Conservation (phyloP, 768 basidiomycete species). For the Tricholoma sp. region DNA sequence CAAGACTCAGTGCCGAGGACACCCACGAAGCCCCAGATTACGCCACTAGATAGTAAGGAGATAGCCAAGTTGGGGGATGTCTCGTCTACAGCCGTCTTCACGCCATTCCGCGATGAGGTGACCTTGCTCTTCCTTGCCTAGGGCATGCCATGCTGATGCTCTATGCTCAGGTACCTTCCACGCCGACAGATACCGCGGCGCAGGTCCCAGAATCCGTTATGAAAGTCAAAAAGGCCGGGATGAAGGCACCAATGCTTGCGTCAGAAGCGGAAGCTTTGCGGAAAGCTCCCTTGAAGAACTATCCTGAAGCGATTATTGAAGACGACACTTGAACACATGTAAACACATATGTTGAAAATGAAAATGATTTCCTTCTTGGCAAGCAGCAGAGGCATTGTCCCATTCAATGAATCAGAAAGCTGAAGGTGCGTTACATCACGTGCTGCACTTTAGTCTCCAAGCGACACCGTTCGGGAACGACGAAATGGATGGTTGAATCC, state of each 20-base stretch:
- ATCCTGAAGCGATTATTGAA: constrained; percentile 24
- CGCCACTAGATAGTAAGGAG: constrained; percentile 32
- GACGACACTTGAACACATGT: constrained; percentile 8
- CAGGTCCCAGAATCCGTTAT: constrained; percentile 55
- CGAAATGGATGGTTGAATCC: neutral
- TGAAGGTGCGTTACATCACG: neutral
- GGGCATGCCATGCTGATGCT: constrained; percentile 10
- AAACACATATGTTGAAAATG: neutral
- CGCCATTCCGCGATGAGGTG: constrained; percentile 73
- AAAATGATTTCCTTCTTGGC: neutral
- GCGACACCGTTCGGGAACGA: neutral
- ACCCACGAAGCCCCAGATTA: constrained; percentile 26
- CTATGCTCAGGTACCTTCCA: constrained; percentile 17
- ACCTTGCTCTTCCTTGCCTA: constrained; percentile 15
- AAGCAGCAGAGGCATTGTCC: neutral
- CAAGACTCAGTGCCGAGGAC: constrained; percentile 25
- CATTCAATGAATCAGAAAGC: neutral
- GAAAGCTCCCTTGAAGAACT: constrained; percentile 80
- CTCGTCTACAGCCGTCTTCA: constrained; percentile 54
- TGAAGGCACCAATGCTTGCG: constrained; percentile 35
- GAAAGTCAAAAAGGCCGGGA: constrained; percentile 52
- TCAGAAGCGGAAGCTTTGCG: constrained; percentile 76
- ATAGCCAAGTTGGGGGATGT: constrained; percentile 16
- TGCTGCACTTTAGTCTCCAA: neutral
- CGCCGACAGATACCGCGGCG: constrained; percentile 24